Percentiles rank a stretch among this genome's conserved stretches.
Conservation (phyloP, 768 basidiomycete species). For the Gyrodon lividus region DNA sequence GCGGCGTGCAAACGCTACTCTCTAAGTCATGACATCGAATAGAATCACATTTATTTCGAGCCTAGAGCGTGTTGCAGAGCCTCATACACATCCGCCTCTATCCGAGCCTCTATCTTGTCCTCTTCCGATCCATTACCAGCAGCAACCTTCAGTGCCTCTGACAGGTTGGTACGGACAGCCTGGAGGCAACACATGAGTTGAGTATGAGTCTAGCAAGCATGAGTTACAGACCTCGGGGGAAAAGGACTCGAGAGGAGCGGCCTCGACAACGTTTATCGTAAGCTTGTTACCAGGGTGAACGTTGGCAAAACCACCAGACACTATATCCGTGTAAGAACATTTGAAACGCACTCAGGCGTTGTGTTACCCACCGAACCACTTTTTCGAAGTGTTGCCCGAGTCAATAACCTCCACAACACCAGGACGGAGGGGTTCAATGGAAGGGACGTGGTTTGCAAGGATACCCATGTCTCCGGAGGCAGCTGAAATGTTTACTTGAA, state of each 20-base stretch:
- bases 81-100: conserved; percentile 97
- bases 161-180: conserved; percentile 88
- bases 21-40: conserved; percentile 15
- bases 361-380: conserved; percentile 86
- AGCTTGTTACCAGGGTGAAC: conserved; percentile 96
- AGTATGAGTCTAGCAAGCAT: background rate
- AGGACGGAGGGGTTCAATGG: conserved; percentile 93
- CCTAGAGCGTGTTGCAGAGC: conserved; percentile 83
- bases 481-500: conserved; percentile 93
- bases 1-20: background rate
- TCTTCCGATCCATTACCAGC: conserved; percentile 85
- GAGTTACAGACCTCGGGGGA: conserved; percentile 71
- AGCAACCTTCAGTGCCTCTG: conserved; percentile 82
- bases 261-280: conserved; percentile 97
- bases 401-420: conserved; percentile 96
- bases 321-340: conserved; percentile 41
- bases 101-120: conserved; percentile 88
- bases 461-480: conserved; percentile 99
- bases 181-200: conserved; percentile 33
- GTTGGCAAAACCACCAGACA: conserved; percentile 95
- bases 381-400: conserved; percentile 72
- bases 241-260: conserved; percentile 87
- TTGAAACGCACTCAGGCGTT: background rate
- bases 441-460: conserved; percentile 96
- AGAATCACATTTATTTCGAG: conserved; percentile 37